A percentile compares a stretch with the other conserved stretches of the same genome.
Evolutionary conservation across 768 basidiomycete species (phyloP).

Genomic region (Leucocoprinus leucothites): DNA sequence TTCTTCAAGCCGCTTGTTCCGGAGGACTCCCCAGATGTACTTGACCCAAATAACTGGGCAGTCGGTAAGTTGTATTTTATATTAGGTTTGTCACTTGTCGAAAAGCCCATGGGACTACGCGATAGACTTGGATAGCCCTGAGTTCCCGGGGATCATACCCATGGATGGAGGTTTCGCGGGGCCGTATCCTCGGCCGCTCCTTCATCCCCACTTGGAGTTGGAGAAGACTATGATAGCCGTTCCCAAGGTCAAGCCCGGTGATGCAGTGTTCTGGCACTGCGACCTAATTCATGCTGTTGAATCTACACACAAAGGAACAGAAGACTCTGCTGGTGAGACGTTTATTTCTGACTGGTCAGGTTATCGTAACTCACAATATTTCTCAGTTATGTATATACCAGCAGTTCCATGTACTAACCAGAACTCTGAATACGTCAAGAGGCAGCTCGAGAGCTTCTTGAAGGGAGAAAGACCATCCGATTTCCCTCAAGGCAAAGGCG

Average conservation of each 20-base stretch:
- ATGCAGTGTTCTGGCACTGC: constrained; percentile 79
- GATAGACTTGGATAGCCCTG: constrained; percentile 41
- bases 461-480: constrained; percentile 65
- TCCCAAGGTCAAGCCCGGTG: constrained; percentile 71
- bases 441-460: constrained; percentile 63
- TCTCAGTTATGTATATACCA: constrained; percentile 73
- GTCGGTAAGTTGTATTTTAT: constrained; percentile 31
- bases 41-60: constrained; percentile 51
- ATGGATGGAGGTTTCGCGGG: constrained; percentile 36
- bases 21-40: constrained; percentile 35
- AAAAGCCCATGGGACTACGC: neutral
- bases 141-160: constrained; percentile 49
- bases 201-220: constrained; percentile 68
- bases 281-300: constrained; percentile 51
- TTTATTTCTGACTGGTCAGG: neutral
- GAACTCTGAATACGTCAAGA: constrained; percentile 57
- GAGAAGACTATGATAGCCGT: constrained; percentile 65
- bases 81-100: too few relatives aligned
- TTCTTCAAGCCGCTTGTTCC: constrained; percentile 63
- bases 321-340: constrained; percentile 50
- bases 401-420: constrained; percentile 63
- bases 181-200: constrained; percentile 46
- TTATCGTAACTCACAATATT: neutral
- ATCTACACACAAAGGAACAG: constrained; percentile 46
- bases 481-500: constrained; percentile 48